phyloP scores from a whole-genome alignment of 257 asterid genomes.

The Osmanthus fragrans region DNA sequence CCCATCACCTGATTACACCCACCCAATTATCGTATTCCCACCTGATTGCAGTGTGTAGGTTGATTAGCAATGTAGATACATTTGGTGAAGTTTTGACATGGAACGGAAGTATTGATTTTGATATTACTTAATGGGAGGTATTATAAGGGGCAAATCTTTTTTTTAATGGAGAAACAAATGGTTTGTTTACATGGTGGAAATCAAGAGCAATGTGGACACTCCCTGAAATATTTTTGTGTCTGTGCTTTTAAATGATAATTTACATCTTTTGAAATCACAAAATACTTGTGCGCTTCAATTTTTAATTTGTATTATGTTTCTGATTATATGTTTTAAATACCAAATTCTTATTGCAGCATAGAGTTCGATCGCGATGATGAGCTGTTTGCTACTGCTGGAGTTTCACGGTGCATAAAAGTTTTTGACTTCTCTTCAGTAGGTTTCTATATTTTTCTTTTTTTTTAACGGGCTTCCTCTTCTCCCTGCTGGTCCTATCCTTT shows the following conservation, averaged over 20 bases:
- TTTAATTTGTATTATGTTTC: background rate
- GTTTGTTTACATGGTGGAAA: background rate
- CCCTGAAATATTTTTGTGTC: background rate
- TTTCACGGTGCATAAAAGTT: conserved; percentile 52
- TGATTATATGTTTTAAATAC: conserved; percentile 15
- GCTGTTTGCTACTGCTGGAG: conserved; percentile 62
- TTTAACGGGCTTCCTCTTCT: background rate
- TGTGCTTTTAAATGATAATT: background rate
- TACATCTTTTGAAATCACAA: background rate
- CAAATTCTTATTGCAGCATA: conserved; percentile 38
- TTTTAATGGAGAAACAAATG: conserved; percentile 9
- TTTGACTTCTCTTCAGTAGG: conserved; percentile 55
- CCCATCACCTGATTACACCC: background rate
- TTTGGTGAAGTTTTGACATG: background rate
- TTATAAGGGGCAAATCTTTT: background rate
- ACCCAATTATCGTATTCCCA: background rate
- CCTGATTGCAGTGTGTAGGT: background rate
- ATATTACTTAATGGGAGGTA: background rate
- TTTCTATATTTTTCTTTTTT: background rate
- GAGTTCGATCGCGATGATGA: conserved; percentile 59
- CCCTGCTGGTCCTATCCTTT: background rate
- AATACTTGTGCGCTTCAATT: background rate
- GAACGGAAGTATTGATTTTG: background rate
- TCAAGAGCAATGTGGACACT: conserved; percentile 3
- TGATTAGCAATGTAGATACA: background rate